Base-by-base conservation (phyloP, 371 early-diverging fungal genomes). In the Syncephalastrum racemosum region DNA sequence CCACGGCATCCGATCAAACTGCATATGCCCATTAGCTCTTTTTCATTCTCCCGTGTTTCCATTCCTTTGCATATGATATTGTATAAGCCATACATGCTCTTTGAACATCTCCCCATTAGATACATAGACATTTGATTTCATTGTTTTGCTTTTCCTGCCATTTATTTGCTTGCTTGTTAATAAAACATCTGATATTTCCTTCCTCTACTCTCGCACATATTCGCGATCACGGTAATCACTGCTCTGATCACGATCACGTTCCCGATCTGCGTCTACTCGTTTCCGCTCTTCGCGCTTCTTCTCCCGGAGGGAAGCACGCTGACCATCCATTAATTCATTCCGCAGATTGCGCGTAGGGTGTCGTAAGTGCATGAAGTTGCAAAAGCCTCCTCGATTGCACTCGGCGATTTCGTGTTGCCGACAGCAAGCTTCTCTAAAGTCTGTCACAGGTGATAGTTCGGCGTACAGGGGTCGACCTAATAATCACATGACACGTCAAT, bases 291-390 rank as follows among this genome's bases (percentile, higher is more conserved):
- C 75, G 16, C 63, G 63, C 46, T 78, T 67, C 66, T 81, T 84
- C 59, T 85, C 85, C 44, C 78, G 72, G 41, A 81, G 54, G n/a
- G 81, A 76, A 44, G 79, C 54, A 50, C 88, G 70, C 63, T 98
- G 98, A 24, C 91, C 90, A 22, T 87, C 92, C 61, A 80, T 84
- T 31, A 98, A 75, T 36, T 93, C 93, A 62, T 88, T 78, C 59
- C 83, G 79, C 49, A 98, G 67, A 43, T 76, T 63, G 48, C 90
- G 81, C 18, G 90, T 80, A 4, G 94, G 93, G 50, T 84, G 83
- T 59, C 92, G 90, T 43, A 96, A 75, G 78, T 99, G 99, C 98
- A 99, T 97, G 75, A 98, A 99, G 76, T 97, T 98, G 77, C 99
- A 99, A 64, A 94, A 89, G 4, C 97, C 98, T 23, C 97, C 97